Evolutionary conservation across 495 filamentous ascomycete species (phyloP), one percentile per base, ranked within the genome.

Genomic region (Pseudoneurospora amorphoporcata): DNA sequence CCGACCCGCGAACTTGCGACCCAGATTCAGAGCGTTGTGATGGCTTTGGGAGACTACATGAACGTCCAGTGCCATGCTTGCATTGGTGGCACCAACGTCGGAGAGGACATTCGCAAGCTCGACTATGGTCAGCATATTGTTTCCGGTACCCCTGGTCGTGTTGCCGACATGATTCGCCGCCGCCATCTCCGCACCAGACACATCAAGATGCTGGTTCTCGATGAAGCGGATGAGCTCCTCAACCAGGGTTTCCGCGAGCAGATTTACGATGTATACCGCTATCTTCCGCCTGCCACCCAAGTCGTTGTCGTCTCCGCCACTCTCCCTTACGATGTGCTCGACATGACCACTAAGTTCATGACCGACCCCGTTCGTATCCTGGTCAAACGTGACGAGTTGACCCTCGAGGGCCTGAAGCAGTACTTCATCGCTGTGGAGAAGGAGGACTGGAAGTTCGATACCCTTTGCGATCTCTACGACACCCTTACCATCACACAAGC

Each of bases 271-370:
- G 95, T 99, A 84, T 99, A 97, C 89, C 96, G 96, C 83, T 91
- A 97, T 61, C 92, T 99, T 68, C 95, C 95, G 41, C 95, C 95
- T 83, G 93, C 94, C 69, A 99, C 96, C 77, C 95, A 99, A 87
- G 95, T 99, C 70, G 95, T 97, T 72, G 91, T 99, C 74, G 90
- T 99, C 68, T 98, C 95, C 45, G 95, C 95, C 76, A 99, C 95
- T 77, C 94, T 99, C 86, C 95, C 95, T 76, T 93, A 98, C 86
- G 96, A 99, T 79, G 95, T 99, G 71, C 92, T 99, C 72, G 96
- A 98, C 86, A 94, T 99, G 80, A 98, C 95, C 77, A 98, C 95
- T 83, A 99, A 99, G 87, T 99, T 99, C 88, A 99, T 99, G 95
- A 94, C 92, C 79, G 96, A 99, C 85, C 95, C 95, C 71, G 92